A percentile compares a stretch with the other conserved stretches of the same genome.
These are phyloP conservation scores for Diaporthe ilicicola DNA, from an alignment of 2,329 filamentous ascomycete species.

Conservation along the genomic window DNA sequence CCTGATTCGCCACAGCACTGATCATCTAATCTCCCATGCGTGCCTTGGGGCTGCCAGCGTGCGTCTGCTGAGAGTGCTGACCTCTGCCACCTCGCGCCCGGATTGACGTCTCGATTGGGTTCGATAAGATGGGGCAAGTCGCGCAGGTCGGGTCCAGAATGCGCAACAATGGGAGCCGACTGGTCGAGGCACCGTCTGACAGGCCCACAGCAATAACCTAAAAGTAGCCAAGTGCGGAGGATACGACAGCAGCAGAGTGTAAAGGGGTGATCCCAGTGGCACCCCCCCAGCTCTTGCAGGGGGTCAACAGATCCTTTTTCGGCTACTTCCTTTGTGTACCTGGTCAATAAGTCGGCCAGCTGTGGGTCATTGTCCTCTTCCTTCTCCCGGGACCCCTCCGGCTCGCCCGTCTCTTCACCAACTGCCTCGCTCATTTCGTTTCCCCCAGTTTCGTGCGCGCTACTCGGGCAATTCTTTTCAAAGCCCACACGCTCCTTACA, in stretches of 20 bases:
- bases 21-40: slow-evolving; percentile 32
- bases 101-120: slow-evolving; percentile 31
- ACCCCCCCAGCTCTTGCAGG: slow-evolving; percentile 22
- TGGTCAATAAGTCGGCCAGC: background rate
- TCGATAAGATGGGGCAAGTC: slow-evolving; percentile 14
- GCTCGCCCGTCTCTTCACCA: slow-evolving; percentile 14
- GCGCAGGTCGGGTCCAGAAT: slow-evolving; percentile 1
- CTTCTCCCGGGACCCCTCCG: slow-evolving; percentile 2
- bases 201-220: slow-evolving; percentile 26
- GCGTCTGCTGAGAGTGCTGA: background rate
- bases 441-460: background rate
- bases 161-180: slow-evolving; percentile 18
- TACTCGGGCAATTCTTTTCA: slow-evolving; percentile 24
- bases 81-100: slow-evolving; percentile 5
- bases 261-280: slow-evolving; percentile 3
- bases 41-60: slow-evolving; percentile 20
- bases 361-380: slow-evolving; percentile 15
- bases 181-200: slow-evolving; percentile 22
- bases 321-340: slow-evolving; percentile 20
- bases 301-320: slow-evolving; percentile 8
- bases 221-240: slow-evolving; percentile 26
- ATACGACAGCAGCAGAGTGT: slow-evolving; percentile 11
- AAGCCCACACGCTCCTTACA: slow-evolving; percentile 11
- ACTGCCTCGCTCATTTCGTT: slow-evolving; percentile 24
- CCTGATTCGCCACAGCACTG: slow-evolving; percentile 29